phyloP scores from a whole-genome alignment of 2,329 filamentous ascomycete genomes.

The Magnaporthiopsis poae region DNA sequence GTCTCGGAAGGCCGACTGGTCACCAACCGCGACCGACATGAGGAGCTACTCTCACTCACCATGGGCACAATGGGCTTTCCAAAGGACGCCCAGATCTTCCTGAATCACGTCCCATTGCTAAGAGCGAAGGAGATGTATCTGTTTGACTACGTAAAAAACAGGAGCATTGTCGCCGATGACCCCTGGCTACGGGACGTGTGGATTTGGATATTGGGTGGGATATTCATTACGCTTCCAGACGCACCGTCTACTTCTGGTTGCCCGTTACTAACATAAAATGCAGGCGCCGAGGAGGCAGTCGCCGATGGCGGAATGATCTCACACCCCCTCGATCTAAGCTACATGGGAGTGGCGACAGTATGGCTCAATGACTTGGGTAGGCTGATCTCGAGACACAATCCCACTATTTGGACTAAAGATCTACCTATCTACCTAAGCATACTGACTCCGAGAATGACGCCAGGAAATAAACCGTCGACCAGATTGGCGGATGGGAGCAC shows the following conservation, averaged over 20 bases:
- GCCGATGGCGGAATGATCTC: slow-evolving; percentile 61
- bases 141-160: slow-evolving; percentile 56
- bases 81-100: slow-evolving; percentile 38
- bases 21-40: slow-evolving; percentile 43
- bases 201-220: slow-evolving; percentile 59
- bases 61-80: slow-evolving; percentile 37
- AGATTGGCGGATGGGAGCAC: slow-evolving; percentile 35
- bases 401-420: slow-evolving; percentile 4
- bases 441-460: slow-evolving; percentile 12
- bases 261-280: slow-evolving; percentile 13
- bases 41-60: slow-evolving; percentile 39
- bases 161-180: slow-evolving; percentile 58
- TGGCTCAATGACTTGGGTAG: slow-evolving; percentile 62
- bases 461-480: slow-evolving; percentile 38
- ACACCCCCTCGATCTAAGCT: slow-evolving; percentile 60
- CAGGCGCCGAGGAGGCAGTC: slow-evolving; percentile 54
- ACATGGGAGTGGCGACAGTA: slow-evolving; percentile 61
- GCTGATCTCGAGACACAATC: slow-evolving; percentile 13
- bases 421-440: neutral
- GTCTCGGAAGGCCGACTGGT: slow-evolving; percentile 10
- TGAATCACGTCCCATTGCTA: slow-evolving; percentile 50
- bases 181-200: slow-evolving; percentile 70
- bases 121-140: slow-evolving; percentile 53
- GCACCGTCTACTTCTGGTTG: neutral
- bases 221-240: neutral